These are phyloP conservation scores for Castanea crenata DNA, from an alignment of 306 rosid genomes.

Conservation along the genomic window DNA sequence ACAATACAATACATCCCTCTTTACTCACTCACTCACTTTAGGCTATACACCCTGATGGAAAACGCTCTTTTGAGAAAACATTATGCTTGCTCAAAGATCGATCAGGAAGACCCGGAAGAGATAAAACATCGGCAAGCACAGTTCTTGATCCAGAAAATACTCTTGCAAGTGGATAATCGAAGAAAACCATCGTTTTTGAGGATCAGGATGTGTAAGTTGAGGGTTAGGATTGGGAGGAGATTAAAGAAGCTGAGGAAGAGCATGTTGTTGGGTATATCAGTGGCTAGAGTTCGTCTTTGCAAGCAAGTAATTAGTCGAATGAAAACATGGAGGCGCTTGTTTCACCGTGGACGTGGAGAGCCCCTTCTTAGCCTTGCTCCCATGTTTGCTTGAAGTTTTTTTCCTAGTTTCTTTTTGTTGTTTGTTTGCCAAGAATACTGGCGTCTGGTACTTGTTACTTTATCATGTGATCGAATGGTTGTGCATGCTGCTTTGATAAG, in stretches of 20 bases:
- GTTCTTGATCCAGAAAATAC: constrained; percentile 70
- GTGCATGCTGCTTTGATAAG: not conserved
- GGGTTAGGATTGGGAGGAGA: constrained; percentile 71
- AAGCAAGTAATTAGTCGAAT: constrained; percentile 45
- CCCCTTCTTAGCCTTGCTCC: constrained; percentile 39
- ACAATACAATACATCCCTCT: constrained; percentile 7
- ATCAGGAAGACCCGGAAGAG: constrained; percentile 80
- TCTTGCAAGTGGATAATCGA: constrained; percentile 52
- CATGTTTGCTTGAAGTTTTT: constrained; percentile 28
- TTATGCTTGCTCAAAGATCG: constrained; percentile 54
- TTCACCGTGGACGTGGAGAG: constrained; percentile 41
- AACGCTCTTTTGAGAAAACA: constrained; percentile 38
- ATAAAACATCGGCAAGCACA: constrained; percentile 58
- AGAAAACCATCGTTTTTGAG: constrained; percentile 44
- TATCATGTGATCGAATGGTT: not conserved
- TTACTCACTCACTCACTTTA: not conserved
- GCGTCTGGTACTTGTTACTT: constrained; percentile 1
- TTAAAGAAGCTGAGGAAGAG: constrained; percentile 64
- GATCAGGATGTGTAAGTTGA: constrained; percentile 64
- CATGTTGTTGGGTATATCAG: constrained; percentile 34
- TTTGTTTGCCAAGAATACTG: constrained; percentile 15
- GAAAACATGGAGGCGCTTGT: constrained; percentile 51
- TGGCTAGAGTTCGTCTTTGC: constrained; percentile 45
- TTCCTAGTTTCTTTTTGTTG: not conserved
- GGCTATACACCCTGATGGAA: not conserved